phyloP scores from a whole-genome alignment of 768 basidiomycete genomes.

The Auriculariales sp. region DNA sequence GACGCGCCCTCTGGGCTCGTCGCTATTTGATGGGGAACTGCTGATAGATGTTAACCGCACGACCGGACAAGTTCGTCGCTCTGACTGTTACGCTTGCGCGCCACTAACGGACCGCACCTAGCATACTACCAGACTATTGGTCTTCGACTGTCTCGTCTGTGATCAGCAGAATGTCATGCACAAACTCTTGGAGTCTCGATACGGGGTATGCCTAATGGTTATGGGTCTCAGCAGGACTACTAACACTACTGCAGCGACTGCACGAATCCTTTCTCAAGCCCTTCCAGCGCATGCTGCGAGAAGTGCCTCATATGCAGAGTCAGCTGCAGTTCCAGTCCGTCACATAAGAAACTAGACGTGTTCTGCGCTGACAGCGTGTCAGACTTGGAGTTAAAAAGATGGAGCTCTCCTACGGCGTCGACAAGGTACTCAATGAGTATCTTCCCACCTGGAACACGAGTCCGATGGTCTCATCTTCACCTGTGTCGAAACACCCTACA shows the following conservation, averaged over 20 bases:
- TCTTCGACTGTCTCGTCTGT: slow-evolving; percentile 86
- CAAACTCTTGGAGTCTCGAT: slow-evolving; percentile 69
- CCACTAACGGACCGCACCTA: slow-evolving; percentile 17
- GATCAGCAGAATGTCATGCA: slow-evolving; percentile 80
- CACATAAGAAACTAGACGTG: not conserved
- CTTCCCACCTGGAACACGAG: slow-evolving; percentile 80
- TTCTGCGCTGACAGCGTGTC: not conserved
- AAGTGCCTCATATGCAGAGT: slow-evolving; percentile 48
- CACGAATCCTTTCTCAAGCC: slow-evolving; percentile 74
- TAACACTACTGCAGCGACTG: slow-evolving; percentile 38
- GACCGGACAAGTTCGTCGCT: slow-evolving; percentile 44
- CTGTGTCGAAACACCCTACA: slow-evolving; percentile 70
- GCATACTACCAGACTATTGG: slow-evolving; percentile 72
- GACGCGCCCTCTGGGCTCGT: slow-evolving; percentile 52
- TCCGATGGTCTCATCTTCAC: slow-evolving; percentile 97
- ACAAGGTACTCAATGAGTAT: slow-evolving; percentile 71
- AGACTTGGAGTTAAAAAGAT: slow-evolving; percentile 85
- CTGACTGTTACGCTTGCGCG: slow-evolving; percentile 1
- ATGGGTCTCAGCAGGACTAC: not conserved
- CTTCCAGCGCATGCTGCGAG: slow-evolving; percentile 49
- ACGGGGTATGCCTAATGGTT: slow-evolving; percentile 41
- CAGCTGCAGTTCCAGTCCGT: not conserved
- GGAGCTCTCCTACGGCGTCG: slow-evolving; percentile 73
- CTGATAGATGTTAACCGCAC: slow-evolving; percentile 77
- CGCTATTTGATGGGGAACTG: slow-evolving; percentile 86